phyloP scores from a whole-genome alignment of 768 basidiomycete species.

The Sarcodon aspratus region DNA sequence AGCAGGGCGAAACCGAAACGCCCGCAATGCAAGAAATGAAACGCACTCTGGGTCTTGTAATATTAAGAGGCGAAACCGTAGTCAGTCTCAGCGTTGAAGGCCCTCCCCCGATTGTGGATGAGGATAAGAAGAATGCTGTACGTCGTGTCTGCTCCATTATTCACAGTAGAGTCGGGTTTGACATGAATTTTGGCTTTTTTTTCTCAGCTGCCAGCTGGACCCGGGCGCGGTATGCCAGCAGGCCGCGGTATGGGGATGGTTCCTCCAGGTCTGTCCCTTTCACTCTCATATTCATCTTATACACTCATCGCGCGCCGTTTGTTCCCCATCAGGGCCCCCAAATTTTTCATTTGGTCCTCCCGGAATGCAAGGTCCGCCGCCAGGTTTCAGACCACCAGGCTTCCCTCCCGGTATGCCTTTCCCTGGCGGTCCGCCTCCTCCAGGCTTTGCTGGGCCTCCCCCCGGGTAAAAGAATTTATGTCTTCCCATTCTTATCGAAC shows the following conservation, averaged over 20 bases:
- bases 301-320: neutral
- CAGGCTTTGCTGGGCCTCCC: conserved; percentile 72
- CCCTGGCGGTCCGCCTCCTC: conserved; percentile 53
- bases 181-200: conserved; percentile 1
- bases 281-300: neutral
- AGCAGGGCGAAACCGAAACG: conserved; percentile 62
- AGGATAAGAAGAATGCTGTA: conserved; percentile 78
- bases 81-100: conserved; percentile 94
- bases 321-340: neutral
- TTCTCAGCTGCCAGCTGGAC: conserved; percentile 68
- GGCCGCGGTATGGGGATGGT: conserved; percentile 97
- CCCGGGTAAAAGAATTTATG: conserved; percentile 52
- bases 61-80: conserved; percentile 91
- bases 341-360: conserved; percentile 32
- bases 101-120: conserved; percentile 83
- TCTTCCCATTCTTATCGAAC: neutral
- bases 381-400: conserved; percentile 76
- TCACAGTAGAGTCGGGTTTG: conserved; percentile 6
- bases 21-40: conserved; percentile 89
- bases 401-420: conserved; percentile 68
- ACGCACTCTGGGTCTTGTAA: conserved; percentile 91
- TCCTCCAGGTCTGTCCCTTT: conserved; percentile 55
- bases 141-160: conserved; percentile 14
- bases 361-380: conserved; percentile 80
- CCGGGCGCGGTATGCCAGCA: conserved; percentile 92